Base-by-base conservation (phyloP, 768 basidiomycete genomes). In the Trametes elegans region DNA sequence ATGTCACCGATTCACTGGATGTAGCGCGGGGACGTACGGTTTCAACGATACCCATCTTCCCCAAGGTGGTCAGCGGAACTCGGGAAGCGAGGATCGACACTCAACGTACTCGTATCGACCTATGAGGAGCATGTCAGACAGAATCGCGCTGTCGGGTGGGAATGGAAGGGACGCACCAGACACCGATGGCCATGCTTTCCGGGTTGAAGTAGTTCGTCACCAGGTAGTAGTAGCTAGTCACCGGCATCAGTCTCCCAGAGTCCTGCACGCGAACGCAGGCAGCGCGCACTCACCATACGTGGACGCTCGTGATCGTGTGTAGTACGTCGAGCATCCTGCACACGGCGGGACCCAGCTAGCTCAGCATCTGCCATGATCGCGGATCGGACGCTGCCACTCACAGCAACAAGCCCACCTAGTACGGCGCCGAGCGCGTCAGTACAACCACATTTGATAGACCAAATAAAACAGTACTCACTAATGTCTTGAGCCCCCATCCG, bases 131-230 rank as follows among this genome's bases (percentile, higher is more conserved):
- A 35, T 11, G 21, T 48, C 21, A 48, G 35, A 23, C 7, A 6
- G 10, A 2, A n/a, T 26, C 5, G 13, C 9, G 14, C 9, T 21
- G 11, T 3, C 21, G 34, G 13, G 14, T 3, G 4, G 13, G 42
- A 6, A 14, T 16, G 5, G 16, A 28, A n/a, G 11, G 1, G 10
- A 27, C 47, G 24, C 35, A 53, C 52, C 52, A 53, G 18, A 53
- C 52, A 45, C 43, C 35, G 19, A 18, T 35, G 11, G 16, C 11
- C 34, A 45, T 23, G 18, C 27, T 35, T 8, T 29, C 35, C n/a
- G 52, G 52, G 43, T 45, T 36, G 52, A 45, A 36, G 36, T 45
- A 53, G 29, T 46, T 49, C 9, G 46, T 41, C 6, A 49, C 39
- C 14, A 43, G 39, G 6, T 43, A 47, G 46, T 24, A 38, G 32